A percentile compares a stretch with the other conserved stretches of the same genome.
Conservation (phyloP, 1,139 yeast species). For the Wickerhamomyces sp. region DNA sequence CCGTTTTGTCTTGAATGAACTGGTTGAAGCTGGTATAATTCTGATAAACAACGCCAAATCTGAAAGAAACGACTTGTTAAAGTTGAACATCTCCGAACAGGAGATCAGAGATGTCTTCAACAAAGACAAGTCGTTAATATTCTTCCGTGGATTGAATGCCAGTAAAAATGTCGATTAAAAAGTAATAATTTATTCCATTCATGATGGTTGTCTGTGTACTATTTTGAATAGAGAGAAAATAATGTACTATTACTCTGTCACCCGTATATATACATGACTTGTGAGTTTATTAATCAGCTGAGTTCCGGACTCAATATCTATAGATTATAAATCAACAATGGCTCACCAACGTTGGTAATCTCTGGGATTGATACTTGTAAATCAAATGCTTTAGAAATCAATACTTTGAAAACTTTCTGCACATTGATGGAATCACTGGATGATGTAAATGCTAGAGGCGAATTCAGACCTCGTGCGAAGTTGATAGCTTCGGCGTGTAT, state of each 20-base stretch:
- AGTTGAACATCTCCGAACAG: conserved; percentile 65
- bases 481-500: conserved; percentile 81
- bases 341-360: conserved; percentile 80
- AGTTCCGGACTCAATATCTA: too few relatives aligned
- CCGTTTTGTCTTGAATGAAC: conserved; percentile 51
- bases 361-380: conserved; percentile 81
- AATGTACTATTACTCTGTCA: too few relatives aligned
- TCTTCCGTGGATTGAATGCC: too few relatives aligned
- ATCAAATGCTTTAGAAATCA: conserved; percentile 89
- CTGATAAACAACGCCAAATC: conserved; percentile 57
- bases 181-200: too few relatives aligned
- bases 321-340: conserved; percentile 64
- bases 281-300: too few relatives aligned
- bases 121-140: conserved; percentile 19
- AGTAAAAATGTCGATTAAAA: too few relatives aligned
- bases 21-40: conserved; percentile 74
- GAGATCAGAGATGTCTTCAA: conserved; percentile 59
- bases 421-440: conserved; percentile 91
- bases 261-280: too few relatives aligned
- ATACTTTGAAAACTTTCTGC: conserved; percentile 89
- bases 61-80: conserved; percentile 59
- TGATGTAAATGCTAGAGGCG: conserved; percentile 86
- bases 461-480: conserved; percentile 88
- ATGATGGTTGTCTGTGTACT: too few relatives aligned
- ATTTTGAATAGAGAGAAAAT: too few relatives aligned